Evolutionary conservation across 2,329 filamentous ascomycete genomes (phyloP).

Genomic region (Lithohypha guttulata): DNA sequence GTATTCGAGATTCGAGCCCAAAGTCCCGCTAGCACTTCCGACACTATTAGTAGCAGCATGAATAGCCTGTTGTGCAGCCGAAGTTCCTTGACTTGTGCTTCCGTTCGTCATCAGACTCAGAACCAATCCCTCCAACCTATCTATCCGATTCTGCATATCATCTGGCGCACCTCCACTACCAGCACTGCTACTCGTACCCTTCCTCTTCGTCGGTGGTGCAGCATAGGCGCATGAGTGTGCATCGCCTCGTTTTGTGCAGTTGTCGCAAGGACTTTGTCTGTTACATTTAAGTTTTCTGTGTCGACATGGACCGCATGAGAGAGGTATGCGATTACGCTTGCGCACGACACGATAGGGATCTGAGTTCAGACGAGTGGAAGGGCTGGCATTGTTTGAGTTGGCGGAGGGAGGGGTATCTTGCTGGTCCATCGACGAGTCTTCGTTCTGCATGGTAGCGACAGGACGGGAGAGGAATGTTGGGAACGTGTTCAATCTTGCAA

Average conservation of each 20-base stretch:
- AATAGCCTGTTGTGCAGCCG: constrained; percentile 44
- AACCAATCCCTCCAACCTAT: constrained; percentile 83
- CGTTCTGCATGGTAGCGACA: constrained; percentile 1
- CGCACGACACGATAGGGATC: constrained; percentile 83
- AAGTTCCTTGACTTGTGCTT: constrained; percentile 47
- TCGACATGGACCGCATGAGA: constrained; percentile 84
- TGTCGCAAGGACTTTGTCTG: constrained; percentile 79
- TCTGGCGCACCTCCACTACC: constrained; percentile 53
- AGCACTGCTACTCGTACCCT: constrained; percentile 47
- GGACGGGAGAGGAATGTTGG: no score
- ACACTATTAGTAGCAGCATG: constrained; percentile 28
- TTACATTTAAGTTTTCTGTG: constrained; percentile 96
- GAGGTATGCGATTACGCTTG: constrained; percentile 80
- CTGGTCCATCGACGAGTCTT: constrained; percentile 5
- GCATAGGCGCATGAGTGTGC: constrained; percentile 78
- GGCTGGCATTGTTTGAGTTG: constrained; percentile 1
- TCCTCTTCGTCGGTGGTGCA: constrained; percentile 58
- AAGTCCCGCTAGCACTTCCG: constrained; percentile 27
- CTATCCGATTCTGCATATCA: constrained; percentile 98
- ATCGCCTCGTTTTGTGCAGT: constrained; percentile 82
- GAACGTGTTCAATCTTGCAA: no score
- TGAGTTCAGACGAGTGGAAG: constrained; percentile 61
- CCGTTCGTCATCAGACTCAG: constrained; percentile 90
- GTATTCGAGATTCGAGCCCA: constrained; percentile 26
- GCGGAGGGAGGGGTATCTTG: background rate